Conservation (phyloP, 371 early-diverging fungal species). For the Mycotypha africana region DNA sequence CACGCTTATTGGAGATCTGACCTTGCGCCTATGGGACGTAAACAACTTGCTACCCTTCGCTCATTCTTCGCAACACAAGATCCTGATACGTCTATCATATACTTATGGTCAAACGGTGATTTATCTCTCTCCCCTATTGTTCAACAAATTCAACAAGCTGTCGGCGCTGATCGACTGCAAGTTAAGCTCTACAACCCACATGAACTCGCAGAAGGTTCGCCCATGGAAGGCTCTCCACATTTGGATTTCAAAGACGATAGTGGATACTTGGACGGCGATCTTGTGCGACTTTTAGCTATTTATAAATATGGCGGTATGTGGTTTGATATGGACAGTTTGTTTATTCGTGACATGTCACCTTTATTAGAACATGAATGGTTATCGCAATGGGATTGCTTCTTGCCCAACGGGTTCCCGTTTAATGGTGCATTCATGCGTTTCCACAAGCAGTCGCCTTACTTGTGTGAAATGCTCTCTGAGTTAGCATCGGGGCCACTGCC, state of each 20-base stretch:
- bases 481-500: slow-evolving; percentile 47
- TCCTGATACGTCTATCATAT: slow-evolving; percentile 25
- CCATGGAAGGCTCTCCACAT: slow-evolving; percentile 42
- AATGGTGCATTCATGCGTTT: slow-evolving; percentile 56
- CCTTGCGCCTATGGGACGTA: slow-evolving; percentile 39
- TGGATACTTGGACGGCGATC: slow-evolving; percentile 50
- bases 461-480: slow-evolving; percentile 49
- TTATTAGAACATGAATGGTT: slow-evolving; percentile 50
- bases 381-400: slow-evolving; percentile 51
- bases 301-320: slow-evolving; percentile 53
- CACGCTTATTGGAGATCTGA: slow-evolving; percentile 55
- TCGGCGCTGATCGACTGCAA: slow-evolving; percentile 33
- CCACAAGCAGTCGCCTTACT: slow-evolving; percentile 38
- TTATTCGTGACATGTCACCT: slow-evolving; percentile 47
- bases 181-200: slow-evolving; percentile 27
- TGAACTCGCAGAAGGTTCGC: slow-evolving; percentile 36
- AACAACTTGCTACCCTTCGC: slow-evolving; percentile 33
- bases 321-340: slow-evolving; percentile 53
- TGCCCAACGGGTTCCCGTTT: slow-evolving; percentile 46
- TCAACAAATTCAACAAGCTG: slow-evolving; percentile 27
- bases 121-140: slow-evolving; percentile 28
- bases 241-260: slow-evolving; percentile 36
- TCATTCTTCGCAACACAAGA: slow-evolving; percentile 34
- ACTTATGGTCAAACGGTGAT: slow-evolving; percentile 51
- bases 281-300: slow-evolving; percentile 41